A percentile compares a stretch with the other conserved stretches of the same genome.
phyloP scores from a whole-genome alignment of 352 stramenopile species.

The Globisporangium sylvaticum region DNA sequence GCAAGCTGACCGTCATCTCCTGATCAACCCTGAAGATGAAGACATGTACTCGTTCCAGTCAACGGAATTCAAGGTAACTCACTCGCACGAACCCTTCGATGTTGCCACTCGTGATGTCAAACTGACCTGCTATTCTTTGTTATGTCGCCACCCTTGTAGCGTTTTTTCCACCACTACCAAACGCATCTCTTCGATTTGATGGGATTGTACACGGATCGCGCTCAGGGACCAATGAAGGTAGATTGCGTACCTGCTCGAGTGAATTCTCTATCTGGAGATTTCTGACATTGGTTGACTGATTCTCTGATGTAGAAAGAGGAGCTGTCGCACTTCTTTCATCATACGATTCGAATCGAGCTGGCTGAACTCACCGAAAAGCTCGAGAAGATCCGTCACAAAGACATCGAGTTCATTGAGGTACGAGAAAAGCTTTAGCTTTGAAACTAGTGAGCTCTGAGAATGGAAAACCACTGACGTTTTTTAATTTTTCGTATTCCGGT shows the following conservation, averaged over 20 bases:
- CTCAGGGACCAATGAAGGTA: conserved; percentile 59
- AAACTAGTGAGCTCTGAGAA: background rate
- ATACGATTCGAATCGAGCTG: conserved; percentile 48
- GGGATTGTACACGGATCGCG: conserved; percentile 62
- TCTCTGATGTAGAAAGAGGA: conserved; percentile 46
- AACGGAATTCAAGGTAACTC: conserved; percentile 60
- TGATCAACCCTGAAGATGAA: conserved; percentile 36
- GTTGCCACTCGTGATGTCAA: background rate
- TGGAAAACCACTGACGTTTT: background rate
- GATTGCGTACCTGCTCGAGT: background rate
- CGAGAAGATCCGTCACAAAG: conserved; percentile 57
- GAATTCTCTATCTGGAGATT: background rate
- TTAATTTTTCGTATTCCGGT: too few relatives aligned
- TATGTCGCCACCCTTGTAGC: conserved; percentile 21
- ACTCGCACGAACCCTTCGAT: background rate
- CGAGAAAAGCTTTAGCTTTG: background rate
- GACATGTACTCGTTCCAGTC: conserved; percentile 67
- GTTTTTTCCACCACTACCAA: conserved; percentile 77
- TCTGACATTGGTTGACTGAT: background rate
- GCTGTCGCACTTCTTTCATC: conserved; percentile 60
- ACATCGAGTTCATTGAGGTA: conserved; percentile 46
- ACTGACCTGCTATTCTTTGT: background rate
- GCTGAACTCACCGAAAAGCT: conserved; percentile 48
- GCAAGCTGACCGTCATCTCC: conserved; percentile 53
- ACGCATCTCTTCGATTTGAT: conserved; percentile 64